phyloP scores from a whole-genome alignment of 1,284 basidiomycete genomes.

The Cystobasidiaceae sp. region DNA sequence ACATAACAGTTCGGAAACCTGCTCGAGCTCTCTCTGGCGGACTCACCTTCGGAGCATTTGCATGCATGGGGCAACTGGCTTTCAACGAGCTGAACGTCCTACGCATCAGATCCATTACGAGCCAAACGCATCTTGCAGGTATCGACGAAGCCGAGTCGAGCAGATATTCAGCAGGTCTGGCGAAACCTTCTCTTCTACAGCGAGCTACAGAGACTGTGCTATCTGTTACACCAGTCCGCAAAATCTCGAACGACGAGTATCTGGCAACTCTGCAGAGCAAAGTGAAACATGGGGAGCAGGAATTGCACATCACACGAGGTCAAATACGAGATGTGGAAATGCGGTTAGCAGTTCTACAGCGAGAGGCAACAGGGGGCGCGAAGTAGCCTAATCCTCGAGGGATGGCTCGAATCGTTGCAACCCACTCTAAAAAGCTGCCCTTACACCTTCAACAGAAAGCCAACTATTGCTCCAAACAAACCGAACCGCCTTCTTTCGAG shows the following conservation, averaged over 20 bases:
- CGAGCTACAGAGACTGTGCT: slow-evolving; percentile 13
- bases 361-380: background rate
- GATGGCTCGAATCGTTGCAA: too few relatives aligned
- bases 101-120: slow-evolving; percentile 10
- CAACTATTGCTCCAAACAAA: background rate
- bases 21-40: slow-evolving; percentile 4
- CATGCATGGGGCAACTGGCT: background rate
- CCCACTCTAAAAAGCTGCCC: too few relatives aligned
- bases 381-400: too few relatives aligned
- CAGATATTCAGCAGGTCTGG: background rate
- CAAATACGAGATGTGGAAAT: slow-evolving; percentile 11
- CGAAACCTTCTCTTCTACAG: slow-evolving; percentile 11
- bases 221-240: slow-evolving; percentile 21
- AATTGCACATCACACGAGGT: background rate
- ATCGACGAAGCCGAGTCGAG: background rate
- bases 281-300: background rate
- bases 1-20: background rate
- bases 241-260: slow-evolving; percentile 26
- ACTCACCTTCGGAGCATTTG: slow-evolving; percentile 9
- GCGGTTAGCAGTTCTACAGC: background rate
- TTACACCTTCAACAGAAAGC: background rate
- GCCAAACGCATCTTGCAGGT: background rate
- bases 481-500: too few relatives aligned
- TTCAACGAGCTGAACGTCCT: slow-evolving; percentile 24
- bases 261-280: background rate